Conservation (phyloP, 805 yeast genomes). For the Ogataea wickerhamii region DNA sequence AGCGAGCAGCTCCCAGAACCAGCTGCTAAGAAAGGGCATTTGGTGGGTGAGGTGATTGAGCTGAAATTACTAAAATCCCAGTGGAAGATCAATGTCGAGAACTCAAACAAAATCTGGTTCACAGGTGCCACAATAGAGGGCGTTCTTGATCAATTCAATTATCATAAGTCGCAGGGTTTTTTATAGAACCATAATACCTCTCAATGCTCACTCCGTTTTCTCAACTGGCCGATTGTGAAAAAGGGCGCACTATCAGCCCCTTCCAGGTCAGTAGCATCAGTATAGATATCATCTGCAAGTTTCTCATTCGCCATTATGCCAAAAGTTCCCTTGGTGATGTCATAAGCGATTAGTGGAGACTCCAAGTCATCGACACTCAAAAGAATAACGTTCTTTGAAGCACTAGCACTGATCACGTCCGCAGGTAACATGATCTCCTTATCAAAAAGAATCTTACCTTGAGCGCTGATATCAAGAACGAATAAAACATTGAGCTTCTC, state of each 20-base stretch:
- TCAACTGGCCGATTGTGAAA: slow-evolving; percentile 48
- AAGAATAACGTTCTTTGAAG: slow-evolving; percentile 22
- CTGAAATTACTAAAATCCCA: slow-evolving; percentile 40
- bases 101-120: slow-evolving; percentile 23
- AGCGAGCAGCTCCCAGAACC: neutral
- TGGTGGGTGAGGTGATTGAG: slow-evolving; percentile 39
- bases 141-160: slow-evolving; percentile 24
- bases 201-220: slow-evolving; percentile 65
- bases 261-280: slow-evolving; percentile 33
- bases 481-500: slow-evolving; percentile 47
- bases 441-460: slow-evolving; percentile 29
- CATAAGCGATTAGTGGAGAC: slow-evolving; percentile 21
- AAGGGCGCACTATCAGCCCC: slow-evolving; percentile 47
- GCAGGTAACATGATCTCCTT: slow-evolving; percentile 30
- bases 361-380: slow-evolving; percentile 26
- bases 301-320: slow-evolving; percentile 11
- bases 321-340: slow-evolving; percentile 24
- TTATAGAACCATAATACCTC: slow-evolving; percentile 14
- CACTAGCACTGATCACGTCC: slow-evolving; percentile 27
- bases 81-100: slow-evolving; percentile 35
- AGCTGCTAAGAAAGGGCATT: slow-evolving; percentile 1
- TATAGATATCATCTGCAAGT: slow-evolving; percentile 32
- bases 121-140: slow-evolving; percentile 27
- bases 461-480: slow-evolving; percentile 32
- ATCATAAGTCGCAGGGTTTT: slow-evolving; percentile 22